These are phyloP conservation scores for Onygena corvina DNA, from an alignment of 2,329 filamentous ascomycete species.

Conservation along the genomic window DNA sequence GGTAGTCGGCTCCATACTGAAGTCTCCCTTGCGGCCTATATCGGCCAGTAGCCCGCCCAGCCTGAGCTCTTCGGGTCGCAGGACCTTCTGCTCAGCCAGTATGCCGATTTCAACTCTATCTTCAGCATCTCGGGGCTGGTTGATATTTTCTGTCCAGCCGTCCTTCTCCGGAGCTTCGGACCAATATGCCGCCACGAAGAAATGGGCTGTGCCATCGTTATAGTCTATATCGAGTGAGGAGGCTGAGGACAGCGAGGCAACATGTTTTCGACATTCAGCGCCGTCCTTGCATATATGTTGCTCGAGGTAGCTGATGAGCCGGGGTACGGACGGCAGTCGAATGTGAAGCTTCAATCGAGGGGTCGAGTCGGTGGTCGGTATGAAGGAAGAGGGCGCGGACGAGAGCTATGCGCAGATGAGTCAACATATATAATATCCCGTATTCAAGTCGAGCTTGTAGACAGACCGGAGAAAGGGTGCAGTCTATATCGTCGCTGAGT, in stretches of 20 bases:
- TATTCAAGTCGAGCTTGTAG: slow-evolving; percentile 27
- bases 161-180: slow-evolving; percentile 22
- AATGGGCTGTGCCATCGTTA: slow-evolving; percentile 52
- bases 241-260: slow-evolving; percentile 41
- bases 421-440: background rate
- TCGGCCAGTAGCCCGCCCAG: slow-evolving; percentile 69
- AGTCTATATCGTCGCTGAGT: slow-evolving; percentile 47
- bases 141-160: slow-evolving; percentile 39
- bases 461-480: slow-evolving; percentile 47
- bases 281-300: slow-evolving; percentile 42
- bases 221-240: slow-evolving; percentile 66
- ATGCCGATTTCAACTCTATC: slow-evolving; percentile 69
- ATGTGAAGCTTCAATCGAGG: background rate
- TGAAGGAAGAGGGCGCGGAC: background rate
- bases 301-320: slow-evolving; percentile 44
- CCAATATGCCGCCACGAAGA: slow-evolving; percentile 57
- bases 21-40: slow-evolving; percentile 59
- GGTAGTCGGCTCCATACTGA: slow-evolving; percentile 39
- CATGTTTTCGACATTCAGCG: slow-evolving; percentile 40
- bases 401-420: background rate
- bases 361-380: background rate
- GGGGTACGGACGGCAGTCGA: slow-evolving; percentile 43
- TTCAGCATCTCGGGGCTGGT: slow-evolving; percentile 17
- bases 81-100: slow-evolving; percentile 48
- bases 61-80: slow-evolving; percentile 59